A percentile compares a stretch with the other conserved stretches of the same genome.
Conservation (phyloP, 306 rosid genomes). For the Senna siamea region DNA sequence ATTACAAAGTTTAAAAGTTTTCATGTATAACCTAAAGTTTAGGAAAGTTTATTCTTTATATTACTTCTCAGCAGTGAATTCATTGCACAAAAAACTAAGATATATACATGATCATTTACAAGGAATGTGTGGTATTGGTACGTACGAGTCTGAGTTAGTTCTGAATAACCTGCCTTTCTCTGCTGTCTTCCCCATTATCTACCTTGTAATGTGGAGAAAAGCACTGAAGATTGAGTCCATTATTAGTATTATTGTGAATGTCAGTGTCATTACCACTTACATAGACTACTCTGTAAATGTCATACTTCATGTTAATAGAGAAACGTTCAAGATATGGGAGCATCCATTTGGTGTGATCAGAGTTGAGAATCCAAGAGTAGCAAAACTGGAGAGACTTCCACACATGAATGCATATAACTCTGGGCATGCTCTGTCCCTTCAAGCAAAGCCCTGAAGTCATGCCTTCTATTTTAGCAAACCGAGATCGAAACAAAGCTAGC, state of each 20-base stretch:
- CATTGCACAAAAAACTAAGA: too few relatives aligned
- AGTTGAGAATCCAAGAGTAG: constrained; percentile 70
- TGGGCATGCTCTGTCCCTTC: constrained; percentile 59
- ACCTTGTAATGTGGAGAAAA: constrained; percentile 47
- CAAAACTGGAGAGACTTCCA: constrained; percentile 76
- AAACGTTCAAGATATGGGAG: constrained; percentile 68
- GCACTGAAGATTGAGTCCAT: constrained; percentile 40
- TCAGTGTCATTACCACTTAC: constrained; percentile 47
- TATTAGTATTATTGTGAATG: background rate
- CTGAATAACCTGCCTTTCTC: constrained; percentile 55
- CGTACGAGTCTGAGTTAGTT: constrained; percentile 11
- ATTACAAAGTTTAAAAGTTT: too few relatives aligned
- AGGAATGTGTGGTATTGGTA: too few relatives aligned
- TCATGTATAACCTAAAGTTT: too few relatives aligned
- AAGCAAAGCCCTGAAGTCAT: constrained; percentile 66
- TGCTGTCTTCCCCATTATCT: constrained; percentile 48
- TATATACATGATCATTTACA: too few relatives aligned
- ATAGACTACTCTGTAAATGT: constrained; percentile 65
- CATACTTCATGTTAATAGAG: constrained; percentile 68
- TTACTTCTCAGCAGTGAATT: too few relatives aligned
- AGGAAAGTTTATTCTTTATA: too few relatives aligned
- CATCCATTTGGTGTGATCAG: constrained; percentile 55
- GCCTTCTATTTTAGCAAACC: constrained; percentile 62
- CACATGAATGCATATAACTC: constrained; percentile 57
- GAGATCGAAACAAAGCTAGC: constrained; percentile 57